These are phyloP conservation scores for Rhizopogon sp. DNA, from an alignment of 768 basidiomycete species.

Conservation along the genomic window DNA sequence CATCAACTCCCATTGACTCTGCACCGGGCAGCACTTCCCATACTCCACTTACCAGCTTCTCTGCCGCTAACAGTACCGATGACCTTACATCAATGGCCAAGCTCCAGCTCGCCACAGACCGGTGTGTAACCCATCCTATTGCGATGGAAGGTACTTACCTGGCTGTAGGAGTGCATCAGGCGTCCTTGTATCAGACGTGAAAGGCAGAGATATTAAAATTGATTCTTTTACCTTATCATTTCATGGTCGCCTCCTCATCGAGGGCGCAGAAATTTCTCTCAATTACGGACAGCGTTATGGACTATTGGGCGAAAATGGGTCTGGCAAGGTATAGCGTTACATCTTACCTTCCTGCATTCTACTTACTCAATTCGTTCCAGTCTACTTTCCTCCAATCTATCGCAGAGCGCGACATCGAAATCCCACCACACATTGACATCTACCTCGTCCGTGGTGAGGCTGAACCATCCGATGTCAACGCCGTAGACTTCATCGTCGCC, in stretches of 20 bases:
- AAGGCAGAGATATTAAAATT: constrained; percentile 96
- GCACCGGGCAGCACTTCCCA: constrained; percentile 55
- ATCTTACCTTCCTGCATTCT: constrained; percentile 1
- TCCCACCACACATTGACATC: constrained; percentile 94
- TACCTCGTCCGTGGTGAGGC: constrained; percentile 96
- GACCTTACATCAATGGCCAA: constrained; percentile 86
- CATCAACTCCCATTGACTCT: constrained; percentile 62
- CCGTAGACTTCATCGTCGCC: constrained; percentile 93
- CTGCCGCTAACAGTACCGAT: constrained; percentile 76
- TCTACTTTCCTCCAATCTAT: constrained; percentile 96
- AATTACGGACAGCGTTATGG: constrained; percentile 95
- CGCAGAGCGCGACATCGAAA: constrained; percentile 91
- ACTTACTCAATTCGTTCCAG: constrained; percentile 32
- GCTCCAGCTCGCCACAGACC: constrained; percentile 83
- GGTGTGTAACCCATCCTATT: constrained; percentile 38
- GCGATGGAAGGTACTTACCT: constrained; percentile 3
- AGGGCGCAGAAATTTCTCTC: constrained; percentile 61
- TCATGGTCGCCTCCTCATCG: constrained; percentile 85
- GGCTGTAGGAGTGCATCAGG: constrained; percentile 75
- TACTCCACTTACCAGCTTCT: constrained; percentile 81
- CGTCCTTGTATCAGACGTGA: constrained; percentile 87
- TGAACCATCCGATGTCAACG: constrained; percentile 92
- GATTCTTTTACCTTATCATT: constrained; percentile 94
- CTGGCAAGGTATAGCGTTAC: constrained; percentile 75
- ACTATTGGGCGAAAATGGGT: constrained; percentile 94